Evolutionary conservation across 2,329 filamentous ascomycete genomes (phyloP).

Genomic region (Colletotrichum incanum): DNA sequence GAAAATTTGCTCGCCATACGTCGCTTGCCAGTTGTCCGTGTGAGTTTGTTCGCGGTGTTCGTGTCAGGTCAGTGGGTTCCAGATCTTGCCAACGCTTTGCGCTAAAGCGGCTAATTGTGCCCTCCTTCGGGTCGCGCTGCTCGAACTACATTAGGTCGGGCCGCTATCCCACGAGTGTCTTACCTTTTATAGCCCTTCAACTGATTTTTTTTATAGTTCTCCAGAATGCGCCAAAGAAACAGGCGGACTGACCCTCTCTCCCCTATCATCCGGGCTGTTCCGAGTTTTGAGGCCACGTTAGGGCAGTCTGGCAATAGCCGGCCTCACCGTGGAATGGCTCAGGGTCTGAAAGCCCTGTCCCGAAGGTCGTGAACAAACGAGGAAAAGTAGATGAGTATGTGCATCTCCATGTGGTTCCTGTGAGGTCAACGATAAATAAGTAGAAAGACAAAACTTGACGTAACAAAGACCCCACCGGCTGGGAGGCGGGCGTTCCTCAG

Average conservation of each 20-base stretch:
- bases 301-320: background rate
- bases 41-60: slow-evolving; percentile 14
- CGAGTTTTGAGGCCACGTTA: background rate
- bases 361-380: background rate
- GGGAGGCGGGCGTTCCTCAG: background rate
- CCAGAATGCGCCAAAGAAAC: background rate
- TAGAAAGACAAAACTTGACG: background rate
- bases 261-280: background rate
- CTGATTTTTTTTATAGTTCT: background rate
- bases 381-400: background rate
- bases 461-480: background rate
- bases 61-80: slow-evolving; percentile 38
- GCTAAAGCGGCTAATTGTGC: slow-evolving; percentile 27
- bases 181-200: background rate
- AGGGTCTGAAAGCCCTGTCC: slow-evolving; percentile 1
- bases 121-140: background rate
- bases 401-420: background rate
- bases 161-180: background rate
- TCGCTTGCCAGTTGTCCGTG: background rate
- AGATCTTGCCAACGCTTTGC: slow-evolving; percentile 28
- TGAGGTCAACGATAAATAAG: background rate
- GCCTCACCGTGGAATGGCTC: background rate
- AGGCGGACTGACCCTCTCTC: background rate
- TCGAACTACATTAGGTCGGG: slow-evolving; percentile 8
- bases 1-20: slow-evolving; percentile 17